Conservation (phyloP, 108 stramenopile species). For the Seminavis robusta region DNA sequence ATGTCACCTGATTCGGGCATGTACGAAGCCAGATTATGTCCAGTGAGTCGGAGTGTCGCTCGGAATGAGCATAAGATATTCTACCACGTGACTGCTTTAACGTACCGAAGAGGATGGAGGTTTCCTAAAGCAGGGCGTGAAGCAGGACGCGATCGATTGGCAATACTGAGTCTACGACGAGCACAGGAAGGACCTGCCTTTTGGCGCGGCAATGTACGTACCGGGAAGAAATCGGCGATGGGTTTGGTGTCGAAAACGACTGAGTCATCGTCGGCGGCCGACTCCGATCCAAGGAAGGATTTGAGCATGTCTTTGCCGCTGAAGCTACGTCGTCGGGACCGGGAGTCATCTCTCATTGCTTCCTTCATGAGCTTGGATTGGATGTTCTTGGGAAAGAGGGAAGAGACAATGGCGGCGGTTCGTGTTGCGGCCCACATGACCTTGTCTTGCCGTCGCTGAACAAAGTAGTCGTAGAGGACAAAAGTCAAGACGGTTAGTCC, state of each 20-base stretch:
- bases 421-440: slow-evolving; percentile 13
- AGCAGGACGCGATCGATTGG: background rate
- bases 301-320: no score
- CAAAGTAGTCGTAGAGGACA: slow-evolving; percentile 19
- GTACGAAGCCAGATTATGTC: no score
- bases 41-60: background rate
- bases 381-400: slow-evolving; percentile 27
- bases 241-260: no score
- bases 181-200: background rate
- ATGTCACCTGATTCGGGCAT: background rate
- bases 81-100: background rate
- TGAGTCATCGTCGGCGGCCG: no score
- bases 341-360: no score
- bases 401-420: slow-evolving; percentile 17
- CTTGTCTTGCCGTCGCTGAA: slow-evolving; percentile 25
- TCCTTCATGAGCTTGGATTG: slow-evolving; percentile 6
- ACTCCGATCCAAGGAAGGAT: no score
- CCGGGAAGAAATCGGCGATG: slow-evolving; percentile 29
- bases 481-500: slow-evolving; percentile 13
- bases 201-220: background rate
- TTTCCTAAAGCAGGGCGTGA: background rate
- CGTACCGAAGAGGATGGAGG: background rate
- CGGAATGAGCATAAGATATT: background rate
- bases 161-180: background rate
- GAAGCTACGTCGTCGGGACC: no score